A percentile compares a stretch with the other conserved stretches of the same genome.
These are phyloP conservation scores for Cenchrus americanus DNA, from an alignment of 176 grass and related monocot species.

Conservation along the genomic window DNA sequence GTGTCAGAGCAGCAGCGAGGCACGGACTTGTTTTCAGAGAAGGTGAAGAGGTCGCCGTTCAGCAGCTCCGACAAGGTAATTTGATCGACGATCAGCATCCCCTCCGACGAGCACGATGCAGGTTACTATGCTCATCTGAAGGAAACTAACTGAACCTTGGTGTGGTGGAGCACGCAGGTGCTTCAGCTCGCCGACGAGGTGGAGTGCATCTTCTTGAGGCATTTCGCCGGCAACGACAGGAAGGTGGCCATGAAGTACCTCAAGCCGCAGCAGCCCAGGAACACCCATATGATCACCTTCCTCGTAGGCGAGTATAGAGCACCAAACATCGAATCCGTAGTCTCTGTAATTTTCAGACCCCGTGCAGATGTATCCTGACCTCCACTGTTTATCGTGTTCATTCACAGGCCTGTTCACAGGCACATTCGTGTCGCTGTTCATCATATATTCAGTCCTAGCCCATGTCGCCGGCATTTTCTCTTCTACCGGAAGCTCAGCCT, in stretches of 20 bases:
- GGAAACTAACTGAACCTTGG: neutral
- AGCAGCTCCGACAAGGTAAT: conserved; percentile 96
- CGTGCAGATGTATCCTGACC: neutral
- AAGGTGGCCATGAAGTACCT: conserved; percentile 91
- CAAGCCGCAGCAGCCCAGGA: conserved; percentile 66
- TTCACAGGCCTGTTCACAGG: conserved; percentile 89
- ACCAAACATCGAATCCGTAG: neutral
- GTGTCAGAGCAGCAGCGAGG: conserved; percentile 72
- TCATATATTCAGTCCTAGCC: conserved; percentile 81
- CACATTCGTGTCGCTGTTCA: conserved; percentile 76
- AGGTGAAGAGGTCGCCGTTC: conserved; percentile 77
- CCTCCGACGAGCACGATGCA: neutral
- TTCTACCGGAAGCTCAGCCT: conserved; percentile 61
- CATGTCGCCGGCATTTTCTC: conserved; percentile 82
- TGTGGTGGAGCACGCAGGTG: conserved; percentile 56
- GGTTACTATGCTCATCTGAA: neutral
- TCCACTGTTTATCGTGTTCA: neutral
- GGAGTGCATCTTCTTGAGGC: conserved; percentile 72
- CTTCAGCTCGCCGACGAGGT: conserved; percentile 86
- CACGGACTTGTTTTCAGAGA: conserved; percentile 59
- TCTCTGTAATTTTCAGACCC: neutral
- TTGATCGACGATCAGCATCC: neutral
- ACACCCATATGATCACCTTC: conserved; percentile 89
- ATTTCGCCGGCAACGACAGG: conserved; percentile 75
- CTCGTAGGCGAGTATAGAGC: conserved; percentile 60